Conservation (phyloP, 768 basidiomycete genomes). For the Rubroboletus satanas region DNA sequence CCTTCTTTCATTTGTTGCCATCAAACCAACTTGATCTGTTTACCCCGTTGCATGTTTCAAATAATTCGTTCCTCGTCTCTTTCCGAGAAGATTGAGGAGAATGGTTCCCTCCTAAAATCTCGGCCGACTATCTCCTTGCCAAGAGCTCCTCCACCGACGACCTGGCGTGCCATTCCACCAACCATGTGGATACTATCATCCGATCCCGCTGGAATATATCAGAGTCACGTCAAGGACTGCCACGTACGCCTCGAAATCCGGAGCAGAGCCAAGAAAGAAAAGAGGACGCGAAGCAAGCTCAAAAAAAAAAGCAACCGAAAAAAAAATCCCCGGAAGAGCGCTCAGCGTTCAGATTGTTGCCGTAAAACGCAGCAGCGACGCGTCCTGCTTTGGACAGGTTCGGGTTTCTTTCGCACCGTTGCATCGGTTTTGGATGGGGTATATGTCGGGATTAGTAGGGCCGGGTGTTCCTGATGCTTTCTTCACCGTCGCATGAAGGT, state of each 20-base stretch:
- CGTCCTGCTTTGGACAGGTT: slow-evolving; percentile 45
- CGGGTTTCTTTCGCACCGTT: slow-evolving; percentile 61
- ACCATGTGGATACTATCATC: slow-evolving; percentile 42
- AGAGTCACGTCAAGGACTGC: slow-evolving; percentile 60
- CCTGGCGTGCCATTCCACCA: too few species aligned
- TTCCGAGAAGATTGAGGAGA: too few species aligned
- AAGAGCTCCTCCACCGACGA: too few species aligned
- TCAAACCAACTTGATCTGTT: too few species aligned
- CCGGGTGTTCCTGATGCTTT: slow-evolving; percentile 37
- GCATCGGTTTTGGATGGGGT: slow-evolving; percentile 81
- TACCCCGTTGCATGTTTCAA: too few species aligned
- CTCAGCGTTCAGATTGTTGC: slow-evolving; percentile 37
- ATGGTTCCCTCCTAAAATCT: too few species aligned
- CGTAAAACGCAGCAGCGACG: slow-evolving; percentile 42
- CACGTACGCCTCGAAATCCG: slow-evolving; percentile 70
- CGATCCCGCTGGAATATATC: slow-evolving; percentile 58
- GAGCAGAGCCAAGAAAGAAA: slow-evolving; percentile 50
- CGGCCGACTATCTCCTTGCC: too few species aligned
- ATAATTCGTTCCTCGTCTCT: too few species aligned
- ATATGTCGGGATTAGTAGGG: slow-evolving; percentile 80
- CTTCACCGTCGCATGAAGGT: slow-evolving; percentile 24
- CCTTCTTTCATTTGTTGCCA: too few species aligned
- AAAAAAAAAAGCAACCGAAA: too few species aligned
- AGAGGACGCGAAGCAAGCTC: slow-evolving; percentile 43
- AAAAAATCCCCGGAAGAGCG: slow-evolving; percentile 43